phyloP scores from a whole-genome alignment of 805 yeast genomes.

The Saccharomycopsis sp. region DNA sequence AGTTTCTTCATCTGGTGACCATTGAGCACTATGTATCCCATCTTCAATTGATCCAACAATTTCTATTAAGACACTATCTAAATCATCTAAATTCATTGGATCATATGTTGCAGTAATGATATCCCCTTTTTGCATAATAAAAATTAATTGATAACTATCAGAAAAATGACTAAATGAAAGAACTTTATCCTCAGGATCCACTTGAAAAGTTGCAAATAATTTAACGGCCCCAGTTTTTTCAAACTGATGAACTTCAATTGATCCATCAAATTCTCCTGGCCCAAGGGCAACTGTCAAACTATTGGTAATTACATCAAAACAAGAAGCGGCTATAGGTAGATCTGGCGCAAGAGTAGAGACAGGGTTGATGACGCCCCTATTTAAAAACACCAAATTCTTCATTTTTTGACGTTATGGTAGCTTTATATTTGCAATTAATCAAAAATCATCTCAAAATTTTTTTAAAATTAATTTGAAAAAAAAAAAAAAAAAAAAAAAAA shows the following conservation, averaged over 20 bases:
- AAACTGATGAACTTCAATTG: conserved; percentile 69
- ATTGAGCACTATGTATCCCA: conserved; percentile 59
- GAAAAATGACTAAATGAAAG: conserved; percentile 58
- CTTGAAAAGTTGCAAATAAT: conserved; percentile 52
- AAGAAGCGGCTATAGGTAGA: conserved; percentile 39
- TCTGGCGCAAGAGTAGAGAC: conserved; percentile 56
- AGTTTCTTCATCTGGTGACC: conserved; percentile 92
- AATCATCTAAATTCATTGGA: conserved; percentile 24
- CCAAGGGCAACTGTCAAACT: conserved; percentile 58
- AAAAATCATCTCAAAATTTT: no score
- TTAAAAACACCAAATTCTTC: conserved; percentile 42
- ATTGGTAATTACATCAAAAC: conserved; percentile 67
- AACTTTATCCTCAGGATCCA: conserved; percentile 24
- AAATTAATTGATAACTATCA: conserved; percentile 54
- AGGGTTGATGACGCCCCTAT: conserved; percentile 42
- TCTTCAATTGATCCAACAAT: conserved; percentile 79
- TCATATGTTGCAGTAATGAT: conserved; percentile 58
- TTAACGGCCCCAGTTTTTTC: conserved; percentile 50
- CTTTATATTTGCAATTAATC: no score
- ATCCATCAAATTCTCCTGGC: conserved; percentile 39
- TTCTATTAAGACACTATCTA: conserved; percentile 45
- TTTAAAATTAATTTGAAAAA: no score
- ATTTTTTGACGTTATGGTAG: no score
- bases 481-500: no score
- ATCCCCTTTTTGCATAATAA: conserved; percentile 70